Conservation (phyloP, 352 stramenopile genomes). For the Globisporangium sylvaticum region DNA sequence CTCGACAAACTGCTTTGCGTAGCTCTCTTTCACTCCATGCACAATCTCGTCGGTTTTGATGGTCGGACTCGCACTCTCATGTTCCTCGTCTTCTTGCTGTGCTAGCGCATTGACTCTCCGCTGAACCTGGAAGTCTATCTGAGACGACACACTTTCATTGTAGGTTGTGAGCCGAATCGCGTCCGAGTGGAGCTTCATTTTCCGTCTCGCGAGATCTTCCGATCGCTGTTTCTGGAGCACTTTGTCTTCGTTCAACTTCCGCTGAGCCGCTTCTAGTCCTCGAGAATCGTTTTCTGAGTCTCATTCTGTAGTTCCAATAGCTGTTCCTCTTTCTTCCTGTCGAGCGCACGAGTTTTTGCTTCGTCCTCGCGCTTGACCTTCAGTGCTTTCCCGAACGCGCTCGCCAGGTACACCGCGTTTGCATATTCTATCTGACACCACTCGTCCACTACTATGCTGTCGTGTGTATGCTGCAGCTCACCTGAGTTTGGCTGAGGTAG, state of each 20-base stretch:
- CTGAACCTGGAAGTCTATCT: slow-evolving; percentile 69
- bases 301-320: slow-evolving; percentile 43
- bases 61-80: background rate
- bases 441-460: slow-evolving; percentile 6
- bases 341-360: slow-evolving; percentile 27
- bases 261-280: slow-evolving; percentile 26
- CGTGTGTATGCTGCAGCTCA: background rate
- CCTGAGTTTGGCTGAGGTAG: background rate
- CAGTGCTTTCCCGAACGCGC: slow-evolving; percentile 35
- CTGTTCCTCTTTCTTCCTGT: slow-evolving; percentile 28
- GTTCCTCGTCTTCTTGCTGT: slow-evolving; percentile 14
- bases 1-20: slow-evolving; percentile 48
- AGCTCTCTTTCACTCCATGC: slow-evolving; percentile 46
- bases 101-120: slow-evolving; percentile 30
- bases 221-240: slow-evolving; percentile 29
- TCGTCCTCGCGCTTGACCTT: slow-evolving; percentile 31
- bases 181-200: slow-evolving; percentile 44
- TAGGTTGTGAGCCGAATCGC: slow-evolving; percentile 62
- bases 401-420: slow-evolving; percentile 51
- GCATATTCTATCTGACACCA: slow-evolving; percentile 40
- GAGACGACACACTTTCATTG: slow-evolving; percentile 54
- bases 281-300: slow-evolving; percentile 32
- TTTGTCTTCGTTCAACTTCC: slow-evolving; percentile 37
- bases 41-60: slow-evolving; percentile 19
- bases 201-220: slow-evolving; percentile 31